Conservation (phyloP, 2,329 filamentous ascomycete species). For the Ceratocystis lukuohia region DNA sequence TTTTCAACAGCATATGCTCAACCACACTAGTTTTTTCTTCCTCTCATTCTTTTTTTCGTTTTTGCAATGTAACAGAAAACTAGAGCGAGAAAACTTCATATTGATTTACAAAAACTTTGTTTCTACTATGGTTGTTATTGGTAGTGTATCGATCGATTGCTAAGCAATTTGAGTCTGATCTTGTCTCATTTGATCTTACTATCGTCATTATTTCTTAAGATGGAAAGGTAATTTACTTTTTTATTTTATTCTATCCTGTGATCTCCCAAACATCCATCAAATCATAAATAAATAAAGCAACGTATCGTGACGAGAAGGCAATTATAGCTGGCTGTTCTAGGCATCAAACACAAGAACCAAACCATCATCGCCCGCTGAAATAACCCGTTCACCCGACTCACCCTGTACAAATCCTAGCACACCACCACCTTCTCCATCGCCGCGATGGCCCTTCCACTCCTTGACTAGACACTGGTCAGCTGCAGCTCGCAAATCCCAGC, state of each 20-base stretch:
- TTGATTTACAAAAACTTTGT: no score
- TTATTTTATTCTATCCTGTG: slow-evolving; percentile 12
- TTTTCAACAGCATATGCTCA: slow-evolving; percentile 8
- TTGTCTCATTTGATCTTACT: background rate
- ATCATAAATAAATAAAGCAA: background rate
- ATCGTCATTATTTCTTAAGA: background rate
- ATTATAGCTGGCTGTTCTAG: slow-evolving; percentile 23
- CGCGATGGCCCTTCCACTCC: slow-evolving; percentile 83
- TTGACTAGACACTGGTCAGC: slow-evolving; percentile 55
- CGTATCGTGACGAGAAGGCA: slow-evolving; percentile 1
- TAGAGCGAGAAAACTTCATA: background rate
- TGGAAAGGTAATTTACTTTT: background rate
- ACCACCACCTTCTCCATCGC: slow-evolving; percentile 74
- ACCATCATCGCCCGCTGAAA: slow-evolving; percentile 85
- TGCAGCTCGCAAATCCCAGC: slow-evolving; percentile 70
- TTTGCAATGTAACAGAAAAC: background rate
- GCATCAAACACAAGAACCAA: slow-evolving; percentile 55
- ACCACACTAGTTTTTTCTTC: background rate
- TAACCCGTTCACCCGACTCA: slow-evolving; percentile 55
- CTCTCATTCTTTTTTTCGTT: background rate
- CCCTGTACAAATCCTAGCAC: slow-evolving; percentile 84
- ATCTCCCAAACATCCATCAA: background rate
- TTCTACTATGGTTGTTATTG: no score
- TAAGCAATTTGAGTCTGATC: background rate
- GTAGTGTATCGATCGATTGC: no score